Conservation (phyloP, 78 protist genomes). For the Planoprotostelium fungivorum region DNA sequence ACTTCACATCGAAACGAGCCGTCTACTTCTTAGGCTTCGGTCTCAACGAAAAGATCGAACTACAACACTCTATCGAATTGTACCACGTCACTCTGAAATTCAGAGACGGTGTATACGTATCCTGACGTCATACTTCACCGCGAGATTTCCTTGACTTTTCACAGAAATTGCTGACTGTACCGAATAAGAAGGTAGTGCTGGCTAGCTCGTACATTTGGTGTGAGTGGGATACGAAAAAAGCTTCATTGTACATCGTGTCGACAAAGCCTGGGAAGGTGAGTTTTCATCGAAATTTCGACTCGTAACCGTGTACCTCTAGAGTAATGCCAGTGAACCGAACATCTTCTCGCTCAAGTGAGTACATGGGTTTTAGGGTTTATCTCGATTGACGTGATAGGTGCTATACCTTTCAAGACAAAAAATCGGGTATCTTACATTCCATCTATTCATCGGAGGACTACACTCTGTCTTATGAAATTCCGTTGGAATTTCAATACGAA, state of each 20-base stretch:
- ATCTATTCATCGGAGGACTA: background rate
- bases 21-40: too few relatives aligned
- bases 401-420: background rate
- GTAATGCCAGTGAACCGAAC: too few relatives aligned
- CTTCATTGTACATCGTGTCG: background rate
- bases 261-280: background rate
- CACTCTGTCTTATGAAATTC: background rate
- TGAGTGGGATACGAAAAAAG: background rate
- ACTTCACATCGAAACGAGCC: background rate
- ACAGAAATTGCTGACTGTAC: background rate
- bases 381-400: too few relatives aligned
- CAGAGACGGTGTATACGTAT: background rate
- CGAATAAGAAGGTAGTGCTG: background rate
- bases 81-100: background rate
- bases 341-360: too few relatives aligned
- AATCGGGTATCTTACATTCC: background rate
- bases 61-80: too few relatives aligned
- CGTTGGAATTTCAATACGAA: background rate
- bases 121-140: background rate
- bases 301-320: too few relatives aligned
- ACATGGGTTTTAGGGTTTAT: too few relatives aligned
- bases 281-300: too few relatives aligned
- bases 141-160: background rate
- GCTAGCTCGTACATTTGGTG: background rate
- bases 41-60: background rate